phyloP scores from a whole-genome alignment of 768 basidiomycete species.

The Macrolepiota albuminosa region DNA sequence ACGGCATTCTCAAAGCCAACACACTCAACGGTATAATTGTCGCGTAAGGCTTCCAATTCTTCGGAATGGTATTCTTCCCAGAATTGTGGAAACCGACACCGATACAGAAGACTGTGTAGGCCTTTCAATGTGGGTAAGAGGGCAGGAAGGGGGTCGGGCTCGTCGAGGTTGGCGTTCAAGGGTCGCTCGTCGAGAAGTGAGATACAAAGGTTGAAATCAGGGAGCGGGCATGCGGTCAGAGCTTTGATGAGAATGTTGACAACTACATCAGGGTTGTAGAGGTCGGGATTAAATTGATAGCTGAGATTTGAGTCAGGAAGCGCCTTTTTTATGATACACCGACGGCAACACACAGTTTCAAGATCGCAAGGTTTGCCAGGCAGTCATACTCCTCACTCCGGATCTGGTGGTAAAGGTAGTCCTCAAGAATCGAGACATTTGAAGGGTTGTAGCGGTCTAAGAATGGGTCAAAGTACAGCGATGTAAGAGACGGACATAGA shows the following conservation, averaged over 20 bases:
- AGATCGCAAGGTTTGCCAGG: constrained; percentile 89
- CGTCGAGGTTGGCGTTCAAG: constrained; percentile 52
- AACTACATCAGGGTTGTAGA: constrained; percentile 90
- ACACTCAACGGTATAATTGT: constrained; percentile 84
- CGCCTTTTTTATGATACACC: neutral
- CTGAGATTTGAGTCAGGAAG: constrained; percentile 32
- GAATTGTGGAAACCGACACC: constrained; percentile 86
- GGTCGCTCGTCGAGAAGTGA: constrained; percentile 83
- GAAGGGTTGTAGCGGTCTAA: constrained; percentile 96
- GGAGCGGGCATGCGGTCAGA: constrained; percentile 76
- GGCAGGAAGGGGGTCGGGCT: constrained; percentile 74
- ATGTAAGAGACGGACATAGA: neutral
- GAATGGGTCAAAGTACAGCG: constrained; percentile 5
- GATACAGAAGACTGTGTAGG: constrained; percentile 67
- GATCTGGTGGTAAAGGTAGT: constrained; percentile 94
- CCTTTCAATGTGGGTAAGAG: constrained; percentile 65
- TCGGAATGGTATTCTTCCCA: constrained; percentile 74
- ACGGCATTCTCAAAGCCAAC: constrained; percentile 82
- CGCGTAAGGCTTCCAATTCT: constrained; percentile 64
- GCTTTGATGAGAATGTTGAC: constrained; percentile 94
- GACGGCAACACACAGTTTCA: constrained; percentile 69
- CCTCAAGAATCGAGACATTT: constrained; percentile 90
- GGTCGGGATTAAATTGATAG: constrained; percentile 94
- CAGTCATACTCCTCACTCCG: constrained; percentile 90
- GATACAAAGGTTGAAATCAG: constrained; percentile 93